Conservation (phyloP, 2,329 filamentous ascomycete species). For the Juglanconis oblonga region DNA sequence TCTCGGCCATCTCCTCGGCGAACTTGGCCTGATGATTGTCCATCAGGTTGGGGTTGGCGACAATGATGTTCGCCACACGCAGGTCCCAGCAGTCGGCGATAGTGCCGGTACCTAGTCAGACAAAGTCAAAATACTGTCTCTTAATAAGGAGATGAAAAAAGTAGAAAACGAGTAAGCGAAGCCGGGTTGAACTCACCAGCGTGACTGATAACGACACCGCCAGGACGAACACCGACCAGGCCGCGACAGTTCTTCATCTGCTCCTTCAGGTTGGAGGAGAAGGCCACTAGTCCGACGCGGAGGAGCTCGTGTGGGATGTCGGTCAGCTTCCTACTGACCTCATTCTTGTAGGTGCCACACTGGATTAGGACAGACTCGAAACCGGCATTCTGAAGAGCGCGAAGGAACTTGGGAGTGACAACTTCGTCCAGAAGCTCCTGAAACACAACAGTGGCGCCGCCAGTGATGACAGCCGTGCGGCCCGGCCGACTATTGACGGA, state of each 20-base stretch:
- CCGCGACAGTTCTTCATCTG: conserved; percentile 58
- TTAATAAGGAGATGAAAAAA: background rate
- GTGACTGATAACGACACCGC: conserved; percentile 82
- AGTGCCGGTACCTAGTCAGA: conserved; percentile 72
- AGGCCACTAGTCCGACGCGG: conserved; percentile 61
- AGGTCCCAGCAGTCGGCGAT: conserved; percentile 79
- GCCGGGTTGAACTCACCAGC: conserved; percentile 60
- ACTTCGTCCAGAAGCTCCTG: conserved; percentile 65
- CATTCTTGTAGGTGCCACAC: conserved; percentile 67
- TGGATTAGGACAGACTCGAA: conserved; percentile 78
- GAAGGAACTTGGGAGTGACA: conserved; percentile 60
- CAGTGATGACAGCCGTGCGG: conserved; percentile 74
- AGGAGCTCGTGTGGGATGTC: conserved; percentile 31
- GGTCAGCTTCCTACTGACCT: conserved; percentile 40
- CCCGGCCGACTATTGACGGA: conserved; percentile 9
- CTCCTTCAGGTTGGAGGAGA: conserved; percentile 58
- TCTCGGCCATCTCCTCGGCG: conserved; percentile 68
- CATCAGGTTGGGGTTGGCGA: conserved; percentile 78
- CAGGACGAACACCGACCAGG: conserved; percentile 41
- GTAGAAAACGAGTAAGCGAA: background rate
- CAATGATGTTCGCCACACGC: conserved; percentile 76
- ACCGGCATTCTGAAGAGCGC: conserved; percentile 51
- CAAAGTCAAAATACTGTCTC: background rate
- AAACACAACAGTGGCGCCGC: conserved; percentile 89
- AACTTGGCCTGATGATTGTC: conserved; percentile 92